Evolutionary conservation across 306 rosid species (phyloP), one percentile per base, ranked within the genome.

Genomic region (Rosa multiflora): DNA sequence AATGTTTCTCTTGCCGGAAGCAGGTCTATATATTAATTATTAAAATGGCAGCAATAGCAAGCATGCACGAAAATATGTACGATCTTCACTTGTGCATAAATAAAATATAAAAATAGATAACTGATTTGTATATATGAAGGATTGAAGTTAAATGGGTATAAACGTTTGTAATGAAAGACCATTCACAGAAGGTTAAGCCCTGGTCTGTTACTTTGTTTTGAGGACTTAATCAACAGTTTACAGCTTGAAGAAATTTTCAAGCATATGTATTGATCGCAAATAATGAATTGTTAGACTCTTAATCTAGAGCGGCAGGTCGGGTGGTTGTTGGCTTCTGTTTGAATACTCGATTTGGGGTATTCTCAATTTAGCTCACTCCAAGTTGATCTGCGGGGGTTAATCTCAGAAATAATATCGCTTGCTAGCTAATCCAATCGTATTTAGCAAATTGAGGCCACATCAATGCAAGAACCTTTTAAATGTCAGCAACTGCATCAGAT

Each of bases 401-500:
- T 74, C 62, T 58, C 53, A 42, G 67, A 21, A 7, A 21, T 1
- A 29, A 49, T 51, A 53, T 17, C 52, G 44, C 29, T 35, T 8
- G 26, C 15, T 20, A 20, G 1, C 10, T 18, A 3, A 44, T 71
- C 61, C 14, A 71, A 12, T 39, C 37, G 62, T 35, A 53, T 73
- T 8, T 6, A 1, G 61, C 21, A 59, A 43, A 53, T 35, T 8
- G 23, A 56, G 55, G 55, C 40, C 58, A 61, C 71, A 75, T 75
- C 71, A 75, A 62, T n/a, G 35, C 62, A 40, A 44, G 61, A 75
- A 62, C 71, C 46, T 75, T 75, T 61, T 29, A 47, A 15, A 26
- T 76, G 71, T 76, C 62, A 76, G 47, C 40, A 62, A 62, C 46
- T 29, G 79, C 46, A 76, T 76, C 79, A 46, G 79, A 76, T 76